Conservation (phyloP, 331 rosid species). For the Malus hybrid region DNA sequence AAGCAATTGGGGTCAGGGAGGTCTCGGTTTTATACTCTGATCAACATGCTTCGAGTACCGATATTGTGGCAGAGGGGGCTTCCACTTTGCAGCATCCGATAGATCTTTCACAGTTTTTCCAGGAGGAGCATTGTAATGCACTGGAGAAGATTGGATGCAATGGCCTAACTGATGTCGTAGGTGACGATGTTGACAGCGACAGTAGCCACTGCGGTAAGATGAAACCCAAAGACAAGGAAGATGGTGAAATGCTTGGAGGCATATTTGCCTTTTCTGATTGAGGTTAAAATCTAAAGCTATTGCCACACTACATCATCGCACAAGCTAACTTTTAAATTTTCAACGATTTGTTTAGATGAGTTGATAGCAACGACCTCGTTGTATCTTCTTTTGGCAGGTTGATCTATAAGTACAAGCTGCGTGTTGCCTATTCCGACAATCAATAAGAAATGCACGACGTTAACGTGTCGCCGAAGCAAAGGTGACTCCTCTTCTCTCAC, state of each 20-base stretch:
- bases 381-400: conserved; percentile 16
- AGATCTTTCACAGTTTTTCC: conserved; percentile 28
- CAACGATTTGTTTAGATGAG: neutral
- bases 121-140: conserved; percentile 41
- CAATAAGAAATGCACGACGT: neutral
- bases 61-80: conserved; percentile 21
- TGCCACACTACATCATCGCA: neutral
- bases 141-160: conserved; percentile 29
- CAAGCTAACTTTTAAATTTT: neutral
- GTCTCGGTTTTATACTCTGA: conserved; percentile 17
- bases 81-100: conserved; percentile 28
- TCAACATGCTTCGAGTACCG: conserved; percentile 15
- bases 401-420: neutral
- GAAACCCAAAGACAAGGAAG: conserved; percentile 35
- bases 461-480: neutral
- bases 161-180: conserved; percentile 32
- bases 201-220: conserved; percentile 35
- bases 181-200: conserved; percentile 50
- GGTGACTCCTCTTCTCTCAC: conserved; percentile 3
- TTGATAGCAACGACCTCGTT: neutral
- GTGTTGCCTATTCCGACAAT: neutral
- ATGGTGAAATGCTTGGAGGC: conserved; percentile 57
- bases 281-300: conserved; percentile 34
- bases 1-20: conserved; percentile 18
- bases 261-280: conserved; percentile 53